Percentiles rank a stretch among this genome's conserved stretches.
Evolutionary conservation across 495 filamentous ascomycete genomes (phyloP).

Genomic region (Durotheca rogersii): DNA sequence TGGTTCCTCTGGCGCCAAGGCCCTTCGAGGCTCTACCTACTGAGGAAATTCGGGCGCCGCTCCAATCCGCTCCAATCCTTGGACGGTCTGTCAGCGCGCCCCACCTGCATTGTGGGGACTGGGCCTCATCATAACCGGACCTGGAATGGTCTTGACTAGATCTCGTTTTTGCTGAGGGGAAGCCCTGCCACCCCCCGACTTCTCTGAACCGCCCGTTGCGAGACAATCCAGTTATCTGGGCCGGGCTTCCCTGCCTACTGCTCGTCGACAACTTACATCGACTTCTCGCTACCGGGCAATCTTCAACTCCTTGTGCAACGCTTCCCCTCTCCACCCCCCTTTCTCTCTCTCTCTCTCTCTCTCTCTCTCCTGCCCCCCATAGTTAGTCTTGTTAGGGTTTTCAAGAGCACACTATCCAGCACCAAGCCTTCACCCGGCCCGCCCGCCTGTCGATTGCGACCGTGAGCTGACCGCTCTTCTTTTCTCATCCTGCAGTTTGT

Average conservation of each 20-base stretch:
- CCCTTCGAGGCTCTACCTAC: constrained; percentile 1
- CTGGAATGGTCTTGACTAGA: constrained; percentile 2
- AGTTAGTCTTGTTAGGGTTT: too few relatives aligned
- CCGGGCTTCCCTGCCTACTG: background rate
- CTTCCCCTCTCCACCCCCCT: constrained; percentile 3
- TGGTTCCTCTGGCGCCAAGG: constrained; percentile 5
- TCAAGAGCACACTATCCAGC: constrained; percentile 10
- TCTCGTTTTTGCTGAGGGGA: constrained; percentile 7
- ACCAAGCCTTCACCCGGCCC: constrained; percentile 1
- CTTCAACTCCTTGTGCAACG: constrained; percentile 3
- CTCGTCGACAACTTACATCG: constrained; percentile 8
- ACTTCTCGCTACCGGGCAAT: constrained; percentile 19
- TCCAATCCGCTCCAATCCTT: constrained; percentile 7
- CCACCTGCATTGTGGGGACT: constrained; percentile 26
- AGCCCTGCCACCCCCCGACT: too few relatives aligned
- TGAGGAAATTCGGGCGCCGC: constrained; percentile 15
- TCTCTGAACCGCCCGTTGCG: constrained; percentile 5
- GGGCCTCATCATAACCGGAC: constrained; percentile 23
- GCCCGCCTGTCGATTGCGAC: background rate
- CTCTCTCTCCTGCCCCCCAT: too few relatives aligned
- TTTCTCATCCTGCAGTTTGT: constrained; percentile 68
- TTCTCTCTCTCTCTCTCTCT: constrained; percentile 2
- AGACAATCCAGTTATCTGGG: constrained; percentile 4
- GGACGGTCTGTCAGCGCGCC: constrained; percentile 15
- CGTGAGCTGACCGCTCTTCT: constrained; percentile 14